phyloP scores from a whole-genome alignment of 768 basidiomycete genomes.

The Trametes coccinea region DNA sequence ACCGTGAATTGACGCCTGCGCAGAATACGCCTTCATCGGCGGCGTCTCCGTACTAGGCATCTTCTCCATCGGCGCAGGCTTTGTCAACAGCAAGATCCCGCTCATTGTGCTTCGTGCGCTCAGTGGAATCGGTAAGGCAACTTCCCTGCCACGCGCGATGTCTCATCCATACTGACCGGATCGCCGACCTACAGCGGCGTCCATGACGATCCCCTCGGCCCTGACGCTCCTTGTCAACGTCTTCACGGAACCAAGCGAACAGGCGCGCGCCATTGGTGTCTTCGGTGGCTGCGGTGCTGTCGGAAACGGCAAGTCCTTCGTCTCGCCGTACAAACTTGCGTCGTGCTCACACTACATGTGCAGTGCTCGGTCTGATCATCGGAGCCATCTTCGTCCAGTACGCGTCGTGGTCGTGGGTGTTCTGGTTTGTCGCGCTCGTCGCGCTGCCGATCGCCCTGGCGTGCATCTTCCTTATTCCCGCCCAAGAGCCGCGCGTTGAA shows the following conservation, averaged over 20 bases:
- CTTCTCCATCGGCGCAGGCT: slow-evolving; percentile 34
- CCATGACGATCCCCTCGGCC: slow-evolving; percentile 46
- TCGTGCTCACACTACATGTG: not conserved
- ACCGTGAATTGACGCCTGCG: not conserved
- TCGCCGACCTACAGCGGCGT: slow-evolving; percentile 32
- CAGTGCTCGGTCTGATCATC: slow-evolving; percentile 37
- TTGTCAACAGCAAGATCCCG: slow-evolving; percentile 34
- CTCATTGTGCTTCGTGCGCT: slow-evolving; percentile 36
- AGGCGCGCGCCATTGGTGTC: slow-evolving; percentile 44
- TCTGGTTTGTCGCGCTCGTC: slow-evolving; percentile 46
- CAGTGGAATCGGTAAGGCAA: slow-evolving; percentile 30
- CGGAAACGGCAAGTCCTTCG: slow-evolving; percentile 37
- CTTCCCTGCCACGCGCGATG: not conserved
- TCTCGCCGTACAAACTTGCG: not conserved
- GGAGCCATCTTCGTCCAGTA: slow-evolving; percentile 40
- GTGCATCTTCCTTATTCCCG: slow-evolving; percentile 37
- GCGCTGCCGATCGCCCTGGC: slow-evolving; percentile 33
- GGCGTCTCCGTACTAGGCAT: slow-evolving; percentile 31
- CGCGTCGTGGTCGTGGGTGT: slow-evolving; percentile 46
- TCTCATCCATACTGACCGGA: not conserved
- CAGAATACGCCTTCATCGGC: slow-evolving; percentile 33
- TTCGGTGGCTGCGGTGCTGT: slow-evolving; percentile 48
- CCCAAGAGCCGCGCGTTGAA: slow-evolving; percentile 16
- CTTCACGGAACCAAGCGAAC: slow-evolving; percentile 45
- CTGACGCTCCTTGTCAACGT: slow-evolving; percentile 46